Evolutionary conservation across 306 rosid species (phyloP), one percentile per base, ranked within the genome.

Genomic region (Calophaca sinica): DNA sequence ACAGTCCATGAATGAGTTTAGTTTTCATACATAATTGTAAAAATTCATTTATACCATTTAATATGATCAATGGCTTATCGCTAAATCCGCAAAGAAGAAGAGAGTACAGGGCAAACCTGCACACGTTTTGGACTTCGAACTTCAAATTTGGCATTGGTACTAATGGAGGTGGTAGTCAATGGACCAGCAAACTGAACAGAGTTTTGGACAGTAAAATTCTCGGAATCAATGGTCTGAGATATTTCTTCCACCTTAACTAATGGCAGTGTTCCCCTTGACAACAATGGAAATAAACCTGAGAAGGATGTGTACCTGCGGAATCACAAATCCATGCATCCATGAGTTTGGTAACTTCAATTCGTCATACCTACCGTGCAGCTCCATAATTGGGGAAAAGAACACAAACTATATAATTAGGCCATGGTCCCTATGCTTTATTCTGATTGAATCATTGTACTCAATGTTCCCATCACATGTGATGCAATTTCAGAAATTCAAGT

Each of bases 101-200:
- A 20, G 26, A 20, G 26, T 20, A 20, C 26, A 1, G 26, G 26
- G 26, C 81, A 54, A 58, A 89, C 99, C 93, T 90, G 96, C 35
- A 94, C 91, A 20, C 93, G 93, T 71, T 87, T 84, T 35, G 99
- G 99, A 54, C 99, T 94, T 52, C 92, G 87, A 77, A 92, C 86
- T 68, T 90, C 93, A 52, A 90, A 94, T 72, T 84, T 94, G 75
- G 93, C 93, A 49, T 87, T 90, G n/a, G 96, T 92, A 46, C 85
- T 92, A 11, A 94, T 60, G 10, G 97, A 94, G 72, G 96, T 90
- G 29, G 96, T 89, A 39, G 96, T 74, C 77, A 92, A 83, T 10
- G 99, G 99, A 70, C 96, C 89, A 2, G 89, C 48, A 62, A 94
- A 92, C 79, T 59, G 92, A 64, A 94, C 96, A 13, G 92, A 90